phyloP scores from a whole-genome alignment of 306 rosid species.

The Cyamopsis tetragonoloba region DNA sequence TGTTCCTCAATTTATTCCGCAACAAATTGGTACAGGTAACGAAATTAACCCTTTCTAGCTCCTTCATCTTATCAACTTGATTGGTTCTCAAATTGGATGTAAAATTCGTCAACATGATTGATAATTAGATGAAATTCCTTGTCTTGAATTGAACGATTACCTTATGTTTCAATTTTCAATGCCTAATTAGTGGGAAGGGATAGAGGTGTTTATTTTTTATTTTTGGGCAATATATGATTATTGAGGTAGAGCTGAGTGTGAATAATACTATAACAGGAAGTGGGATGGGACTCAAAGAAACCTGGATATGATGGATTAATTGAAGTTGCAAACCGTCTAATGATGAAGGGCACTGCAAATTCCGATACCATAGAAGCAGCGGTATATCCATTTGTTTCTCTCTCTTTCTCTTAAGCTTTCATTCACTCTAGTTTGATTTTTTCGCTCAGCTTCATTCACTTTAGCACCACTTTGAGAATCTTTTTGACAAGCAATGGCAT shows the following conservation, averaged over 20 bases:
- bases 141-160: not conserved
- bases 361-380: constrained; percentile 68
- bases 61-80: not conserved
- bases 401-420: not conserved
- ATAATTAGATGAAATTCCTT: not conserved
- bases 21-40: constrained; percentile 71
- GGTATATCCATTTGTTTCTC: constrained; percentile 34
- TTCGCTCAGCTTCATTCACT: not conserved
- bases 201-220: not conserved
- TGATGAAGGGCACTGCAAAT: constrained; percentile 60
- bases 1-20: constrained; percentile 76
- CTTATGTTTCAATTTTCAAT: not conserved
- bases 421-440: not conserved
- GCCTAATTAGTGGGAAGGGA: not conserved
- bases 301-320: constrained; percentile 84
- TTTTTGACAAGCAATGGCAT: not conserved
- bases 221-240: not conserved
- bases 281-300: constrained; percentile 83
- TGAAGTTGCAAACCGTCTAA: constrained; percentile 70
- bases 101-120: not conserved
- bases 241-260: constrained; percentile 7
- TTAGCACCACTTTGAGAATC: not conserved
- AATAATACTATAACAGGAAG: constrained; percentile 39
- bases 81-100: no score
- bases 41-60: not conserved